These are phyloP conservation scores for Entomortierella chlamydospora DNA, from an alignment of 192 early-diverging fungal species.

Conservation along the genomic window DNA sequence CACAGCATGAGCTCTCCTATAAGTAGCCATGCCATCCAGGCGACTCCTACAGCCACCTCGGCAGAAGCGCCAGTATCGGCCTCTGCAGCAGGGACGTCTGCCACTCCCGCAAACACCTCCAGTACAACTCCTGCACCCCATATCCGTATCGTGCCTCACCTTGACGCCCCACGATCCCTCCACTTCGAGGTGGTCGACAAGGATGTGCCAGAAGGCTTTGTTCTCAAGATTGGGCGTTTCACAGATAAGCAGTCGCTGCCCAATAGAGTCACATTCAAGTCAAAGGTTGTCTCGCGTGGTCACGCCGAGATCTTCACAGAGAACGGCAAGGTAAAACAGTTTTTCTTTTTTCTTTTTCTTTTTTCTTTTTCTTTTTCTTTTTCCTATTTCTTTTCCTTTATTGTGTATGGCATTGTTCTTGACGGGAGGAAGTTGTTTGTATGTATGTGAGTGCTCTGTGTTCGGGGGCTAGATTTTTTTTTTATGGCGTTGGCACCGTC, in stretches of 20 bases:
- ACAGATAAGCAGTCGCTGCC: constrained; percentile 70
- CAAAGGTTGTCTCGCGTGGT: constrained; percentile 92
- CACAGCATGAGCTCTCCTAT: constrained; percentile 34
- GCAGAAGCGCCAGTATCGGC: constrained; percentile 24
- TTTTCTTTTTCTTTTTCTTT: neutral
- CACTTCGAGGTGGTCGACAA: constrained; percentile 68
- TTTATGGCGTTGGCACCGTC: too few relatives aligned
- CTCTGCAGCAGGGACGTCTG: neutral
- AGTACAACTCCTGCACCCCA: constrained; percentile 43
- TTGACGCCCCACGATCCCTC: constrained; percentile 61
- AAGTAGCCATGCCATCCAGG: constrained; percentile 7
- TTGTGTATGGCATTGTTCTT: too few relatives aligned
- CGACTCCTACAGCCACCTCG: neutral
- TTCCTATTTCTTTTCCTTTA: too few relatives aligned
- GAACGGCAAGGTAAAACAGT: constrained; percentile 63
- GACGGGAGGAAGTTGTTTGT: too few relatives aligned
- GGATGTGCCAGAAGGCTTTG: constrained; percentile 68
- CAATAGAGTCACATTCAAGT: constrained; percentile 87
- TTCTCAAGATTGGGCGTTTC: constrained; percentile 80
- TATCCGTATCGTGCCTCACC: constrained; percentile 70
- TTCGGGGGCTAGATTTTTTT: too few relatives aligned
- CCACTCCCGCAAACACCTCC: neutral
- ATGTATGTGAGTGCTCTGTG: too few relatives aligned
- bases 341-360: neutral
- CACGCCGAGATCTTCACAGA: constrained; percentile 96